Evolutionary conservation across 805 yeast genomes (phyloP).

Genomic region (Starmerella bombicola): DNA sequence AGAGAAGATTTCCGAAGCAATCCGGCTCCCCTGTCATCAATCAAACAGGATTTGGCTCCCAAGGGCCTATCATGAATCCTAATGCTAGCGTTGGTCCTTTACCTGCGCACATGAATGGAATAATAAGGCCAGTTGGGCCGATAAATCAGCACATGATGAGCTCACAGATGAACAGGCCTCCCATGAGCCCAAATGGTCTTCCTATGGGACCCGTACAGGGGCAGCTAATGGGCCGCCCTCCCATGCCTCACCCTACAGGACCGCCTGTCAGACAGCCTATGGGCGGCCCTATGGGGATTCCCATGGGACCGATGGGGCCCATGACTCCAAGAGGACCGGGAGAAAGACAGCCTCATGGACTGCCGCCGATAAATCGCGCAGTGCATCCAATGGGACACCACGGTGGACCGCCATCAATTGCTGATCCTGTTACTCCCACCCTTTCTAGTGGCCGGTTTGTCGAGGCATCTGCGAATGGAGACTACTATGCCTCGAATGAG

Average conservation of each 20-base stretch:
- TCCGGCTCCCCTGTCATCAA: slow-evolving; percentile 1
- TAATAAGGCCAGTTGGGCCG: background rate
- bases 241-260: too few species aligned
- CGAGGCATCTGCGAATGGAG: too few species aligned
- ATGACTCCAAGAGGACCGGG: slow-evolving; percentile 1
- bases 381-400: too few species aligned
- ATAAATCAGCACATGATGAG: too few species aligned
- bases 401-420: too few species aligned
- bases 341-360: too few species aligned
- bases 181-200: background rate
- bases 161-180: too few species aligned
- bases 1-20: slow-evolving; percentile 8
- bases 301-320: background rate
- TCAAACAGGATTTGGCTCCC: background rate
- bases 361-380: too few species aligned
- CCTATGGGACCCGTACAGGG: background rate
- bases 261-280: too few species aligned
- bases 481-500: too few species aligned
- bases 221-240: background rate
- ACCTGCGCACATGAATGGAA: background rate
- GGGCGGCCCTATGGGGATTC: background rate
- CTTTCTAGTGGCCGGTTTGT: too few species aligned
- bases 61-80: background rate
- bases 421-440: too few species aligned
- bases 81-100: background rate